Evolutionary conservation across 106 monocot genomes (phyloP).

Genomic region (Narthecium ossifragum): DNA sequence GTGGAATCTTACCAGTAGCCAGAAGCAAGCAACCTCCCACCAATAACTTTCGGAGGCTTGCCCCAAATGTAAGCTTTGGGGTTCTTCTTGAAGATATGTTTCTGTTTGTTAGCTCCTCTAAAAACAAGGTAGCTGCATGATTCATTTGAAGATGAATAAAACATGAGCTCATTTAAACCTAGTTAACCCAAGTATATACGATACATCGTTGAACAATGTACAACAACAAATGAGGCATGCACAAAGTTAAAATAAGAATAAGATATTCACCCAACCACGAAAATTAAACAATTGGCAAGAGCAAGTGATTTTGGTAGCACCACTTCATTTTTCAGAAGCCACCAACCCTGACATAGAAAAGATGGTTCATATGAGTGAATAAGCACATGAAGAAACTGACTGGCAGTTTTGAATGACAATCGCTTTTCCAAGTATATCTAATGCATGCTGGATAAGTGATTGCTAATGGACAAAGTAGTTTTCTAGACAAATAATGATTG

Average conservation of each 20-base stretch:
- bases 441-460: too few species aligned
- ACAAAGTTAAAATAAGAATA: not conserved
- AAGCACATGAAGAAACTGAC: not conserved
- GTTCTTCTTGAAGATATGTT: conserved; percentile 92
- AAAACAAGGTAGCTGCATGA: conserved; percentile 78
- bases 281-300: conserved; percentile 48
- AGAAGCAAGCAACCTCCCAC: conserved; percentile 91
- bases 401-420: too few species aligned
- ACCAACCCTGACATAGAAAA: conserved; percentile 69
- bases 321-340: conserved; percentile 78
- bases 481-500: too few species aligned
- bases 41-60: conserved; percentile 82
- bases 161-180: too few species aligned
- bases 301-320: conserved; percentile 46
- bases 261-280: conserved; percentile 53
- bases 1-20: conserved; percentile 78
- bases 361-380: not conserved
- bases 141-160: not conserved
- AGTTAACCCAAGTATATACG: too few species aligned
- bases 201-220: not conserved
- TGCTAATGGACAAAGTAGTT: too few species aligned
- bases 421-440: too few species aligned
- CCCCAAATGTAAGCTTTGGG: conserved; percentile 86
- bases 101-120: conserved; percentile 95
- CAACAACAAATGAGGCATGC: not conserved